Evolutionary conservation across 495 filamentous ascomycete genomes (phyloP), one percentile per base, ranked within the genome.

Genomic region (Xylona heveae): DNA sequence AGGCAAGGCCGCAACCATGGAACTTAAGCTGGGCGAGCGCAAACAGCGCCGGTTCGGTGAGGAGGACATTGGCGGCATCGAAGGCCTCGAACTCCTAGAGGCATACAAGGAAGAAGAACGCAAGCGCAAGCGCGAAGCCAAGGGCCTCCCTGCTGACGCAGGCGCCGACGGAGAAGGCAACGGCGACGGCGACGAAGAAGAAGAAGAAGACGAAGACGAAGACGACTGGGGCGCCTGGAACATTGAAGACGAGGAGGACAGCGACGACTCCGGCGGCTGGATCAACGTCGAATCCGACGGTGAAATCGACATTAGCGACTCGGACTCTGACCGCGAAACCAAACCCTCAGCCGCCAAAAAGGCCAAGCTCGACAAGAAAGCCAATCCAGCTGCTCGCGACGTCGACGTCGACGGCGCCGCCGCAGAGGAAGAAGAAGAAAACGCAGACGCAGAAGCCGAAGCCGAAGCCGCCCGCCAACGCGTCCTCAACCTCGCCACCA

Each of bases 41-140:
- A 75, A 75, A 43, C 67, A 71, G 41, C 65, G 58, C 29, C 66
- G 75, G 33, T 99, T 80, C 42, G 90, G 77, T 41, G 73, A 88
- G 46, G 71, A 83, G 42, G 68, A 73, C 33, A 52, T 50, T 4
- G 88, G 83, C 9, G 74, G 68, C 9, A 94, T 99, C 30, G 83
- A 95, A 52, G 90, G 90, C 18, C 54, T 99, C 10, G 84, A 94
- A 38, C 61, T 99, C 18, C 59, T 99, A 12, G 84, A 82, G 45
- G 65, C 78, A 47, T 94, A 78, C 74, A 99, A 94, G 56, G 77
- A 78, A 31, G 83, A 92, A 47, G 79, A 94, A 48, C 68, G 66
- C 40, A 62, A 66, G 45, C 64, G 69, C 52, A 83, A 68, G 51
- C 57, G 66, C 30, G 58, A 59, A 22, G 82, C 79, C 45, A 63